Evolutionary conservation across 306 rosid genomes (phyloP).

Genomic region (Vicia villosa): DNA sequence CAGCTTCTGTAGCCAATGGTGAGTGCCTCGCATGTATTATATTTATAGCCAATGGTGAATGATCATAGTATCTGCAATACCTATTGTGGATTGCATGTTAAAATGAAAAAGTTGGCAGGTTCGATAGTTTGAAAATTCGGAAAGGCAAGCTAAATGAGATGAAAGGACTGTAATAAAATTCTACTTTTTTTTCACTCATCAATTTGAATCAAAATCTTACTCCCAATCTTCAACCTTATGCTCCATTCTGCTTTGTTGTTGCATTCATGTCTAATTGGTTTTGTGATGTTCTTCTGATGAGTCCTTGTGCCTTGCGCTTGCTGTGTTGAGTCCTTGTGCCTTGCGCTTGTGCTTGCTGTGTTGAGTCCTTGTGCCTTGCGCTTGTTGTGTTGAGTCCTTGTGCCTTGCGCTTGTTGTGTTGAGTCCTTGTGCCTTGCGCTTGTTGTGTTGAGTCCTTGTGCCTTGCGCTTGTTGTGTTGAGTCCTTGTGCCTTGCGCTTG

Average conservation of each 20-base stretch:
- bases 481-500: too few species aligned
- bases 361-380: neutral
- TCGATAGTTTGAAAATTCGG: conserved; percentile 3
- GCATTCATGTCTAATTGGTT: conserved; percentile 17
- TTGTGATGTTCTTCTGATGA: neutral
- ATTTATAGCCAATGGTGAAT: conserved; percentile 20
- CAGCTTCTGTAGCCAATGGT: conserved; percentile 10
- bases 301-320: neutral
- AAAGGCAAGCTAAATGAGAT: neutral
- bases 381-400: neutral
- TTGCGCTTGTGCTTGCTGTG: neutral
- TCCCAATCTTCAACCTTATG: conserved; percentile 15
- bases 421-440: too few species aligned
- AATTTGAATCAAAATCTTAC: conserved; percentile 2
- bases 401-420: neutral
- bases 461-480: neutral
- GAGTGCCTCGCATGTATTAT: neutral
- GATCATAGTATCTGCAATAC: neutral
- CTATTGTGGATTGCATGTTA: neutral
- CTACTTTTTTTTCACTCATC: conserved; percentile 13
- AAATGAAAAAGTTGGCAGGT: neutral
- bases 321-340: neutral
- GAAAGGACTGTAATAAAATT: neutral
- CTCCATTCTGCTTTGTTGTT: conserved; percentile 22
- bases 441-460: neutral